These are phyloP conservation scores for Pseudocercospora cruenta DNA, from an alignment of 2,329 filamentous ascomycete species.

Conservation along the genomic window DNA sequence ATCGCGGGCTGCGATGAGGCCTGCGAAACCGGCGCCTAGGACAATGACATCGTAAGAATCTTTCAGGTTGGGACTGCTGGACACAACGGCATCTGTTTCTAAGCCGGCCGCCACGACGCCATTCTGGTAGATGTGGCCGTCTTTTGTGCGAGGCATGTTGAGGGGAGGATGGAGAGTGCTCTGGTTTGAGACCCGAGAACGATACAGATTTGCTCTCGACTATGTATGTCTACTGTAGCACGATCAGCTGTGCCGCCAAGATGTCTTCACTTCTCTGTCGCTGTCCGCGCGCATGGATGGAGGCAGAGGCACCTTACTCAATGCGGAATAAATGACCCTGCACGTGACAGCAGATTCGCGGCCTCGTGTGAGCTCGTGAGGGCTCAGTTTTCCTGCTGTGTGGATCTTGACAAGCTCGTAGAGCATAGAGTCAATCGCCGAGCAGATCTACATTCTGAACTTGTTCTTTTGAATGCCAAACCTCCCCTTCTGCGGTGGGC, in stretches of 20 bases:
- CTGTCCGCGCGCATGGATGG: too few species aligned
- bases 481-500: not conserved
- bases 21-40: constrained; percentile 47
- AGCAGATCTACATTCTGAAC: not conserved
- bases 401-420: not conserved
- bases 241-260: not conserved
- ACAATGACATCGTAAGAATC: constrained; percentile 42
- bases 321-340: not conserved
- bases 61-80: not conserved
- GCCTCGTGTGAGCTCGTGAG: not conserved
- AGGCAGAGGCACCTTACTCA: too few species aligned
- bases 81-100: not conserved
- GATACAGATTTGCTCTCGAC: too few species aligned
- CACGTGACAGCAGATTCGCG: not conserved
- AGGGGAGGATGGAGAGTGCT: not conserved
- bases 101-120: not conserved
- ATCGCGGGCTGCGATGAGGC: constrained; percentile 40
- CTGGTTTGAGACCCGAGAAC: not conserved
- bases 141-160: constrained; percentile 10
- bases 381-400: not conserved
- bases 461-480: too few species aligned
- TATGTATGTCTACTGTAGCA: not conserved
- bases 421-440: not conserved
- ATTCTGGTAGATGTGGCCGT: constrained; percentile 3
- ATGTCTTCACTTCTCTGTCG: not conserved